Evolutionary conservation across 2,329 filamentous ascomycete genomes (phyloP).

Genomic region (Neurospora sp.): DNA sequence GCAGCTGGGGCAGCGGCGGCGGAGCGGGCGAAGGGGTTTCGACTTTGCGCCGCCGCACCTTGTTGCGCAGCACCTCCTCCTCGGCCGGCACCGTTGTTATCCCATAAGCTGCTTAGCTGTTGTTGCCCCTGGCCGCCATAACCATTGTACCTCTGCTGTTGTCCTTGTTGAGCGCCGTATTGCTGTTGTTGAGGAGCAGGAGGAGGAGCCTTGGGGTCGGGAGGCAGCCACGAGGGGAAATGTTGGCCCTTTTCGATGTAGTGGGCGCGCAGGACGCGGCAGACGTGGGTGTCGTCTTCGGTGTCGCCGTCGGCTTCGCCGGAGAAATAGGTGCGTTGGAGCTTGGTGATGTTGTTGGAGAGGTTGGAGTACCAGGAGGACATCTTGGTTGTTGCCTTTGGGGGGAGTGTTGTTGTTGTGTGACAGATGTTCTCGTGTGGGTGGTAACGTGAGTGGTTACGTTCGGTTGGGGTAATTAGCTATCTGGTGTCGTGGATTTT

Average conservation of each 20-base stretch:
- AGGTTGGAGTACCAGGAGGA: slow-evolving; percentile 71
- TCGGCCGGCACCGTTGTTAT: slow-evolving; percentile 27
- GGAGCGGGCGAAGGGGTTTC: slow-evolving; percentile 21
- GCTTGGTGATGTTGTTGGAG: slow-evolving; percentile 53
- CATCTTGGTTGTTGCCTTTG: slow-evolving; percentile 34
- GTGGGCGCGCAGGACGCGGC: slow-evolving; percentile 83
- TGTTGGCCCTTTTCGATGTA: slow-evolving; percentile 79
- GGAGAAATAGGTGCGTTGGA: slow-evolving; percentile 59
- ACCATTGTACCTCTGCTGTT: slow-evolving; percentile 18
- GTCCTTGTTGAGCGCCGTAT: slow-evolving; percentile 31
- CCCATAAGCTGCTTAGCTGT: slow-evolving; percentile 48
- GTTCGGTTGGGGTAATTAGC: background rate
- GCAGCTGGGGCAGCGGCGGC: slow-evolving; percentile 18
- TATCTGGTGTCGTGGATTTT: background rate
- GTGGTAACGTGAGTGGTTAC: background rate
- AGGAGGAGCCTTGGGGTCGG: slow-evolving; percentile 69
- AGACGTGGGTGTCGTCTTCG: slow-evolving; percentile 89
- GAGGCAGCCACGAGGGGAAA: slow-evolving; percentile 79
- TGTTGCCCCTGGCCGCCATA: slow-evolving; percentile 7
- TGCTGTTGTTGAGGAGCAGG: slow-evolving; percentile 37
- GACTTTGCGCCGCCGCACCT: slow-evolving; percentile 16
- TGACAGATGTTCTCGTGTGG: background rate
- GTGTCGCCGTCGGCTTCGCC: slow-evolving; percentile 60
- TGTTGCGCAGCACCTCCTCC: slow-evolving; percentile 16
- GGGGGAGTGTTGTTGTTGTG: background rate